These are phyloP conservation scores for Scalesia atractyloides DNA, from an alignment of 129 eudicot species.

Conservation along the genomic window DNA sequence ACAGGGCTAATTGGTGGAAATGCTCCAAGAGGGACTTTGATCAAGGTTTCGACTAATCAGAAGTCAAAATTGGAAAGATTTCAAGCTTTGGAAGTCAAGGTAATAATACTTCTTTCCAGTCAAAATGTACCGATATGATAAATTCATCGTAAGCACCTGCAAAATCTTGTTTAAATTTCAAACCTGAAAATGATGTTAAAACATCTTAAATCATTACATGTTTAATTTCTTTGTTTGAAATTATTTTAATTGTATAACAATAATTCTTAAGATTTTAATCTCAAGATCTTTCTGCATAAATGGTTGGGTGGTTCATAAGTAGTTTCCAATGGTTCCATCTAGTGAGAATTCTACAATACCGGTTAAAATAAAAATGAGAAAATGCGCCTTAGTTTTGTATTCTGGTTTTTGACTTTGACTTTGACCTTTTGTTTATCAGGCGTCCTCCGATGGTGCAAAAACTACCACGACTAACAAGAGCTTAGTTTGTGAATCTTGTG, in stretches of 20 bases:
- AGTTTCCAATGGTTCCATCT: not conserved
- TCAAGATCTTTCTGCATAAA: too few relatives aligned
- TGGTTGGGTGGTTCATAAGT: too few relatives aligned
- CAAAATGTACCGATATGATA: not conserved
- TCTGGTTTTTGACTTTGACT: not conserved
- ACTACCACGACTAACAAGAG: conserved; percentile 33
- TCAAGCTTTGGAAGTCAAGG: conserved; percentile 54
- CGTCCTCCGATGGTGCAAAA: conserved; percentile 26
- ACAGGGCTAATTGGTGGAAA: conserved; percentile 46
- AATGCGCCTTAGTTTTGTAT: not conserved
- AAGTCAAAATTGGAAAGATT: conserved; percentile 42
- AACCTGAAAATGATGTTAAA: not conserved
- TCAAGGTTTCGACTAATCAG: conserved; percentile 35
- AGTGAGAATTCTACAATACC: not conserved
- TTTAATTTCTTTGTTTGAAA: not conserved
- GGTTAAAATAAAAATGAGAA: not conserved
- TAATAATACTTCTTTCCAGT: conserved; percentile 29
- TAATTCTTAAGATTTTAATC: too few relatives aligned
- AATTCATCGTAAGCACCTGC: conserved; percentile 3
- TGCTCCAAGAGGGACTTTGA: conserved; percentile 34
- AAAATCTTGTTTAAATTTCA: not conserved
- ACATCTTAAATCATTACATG: not conserved
- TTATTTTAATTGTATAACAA: not conserved
- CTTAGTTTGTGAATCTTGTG: conserved; percentile 63
- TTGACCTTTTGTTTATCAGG: conserved; percentile 42